Percentiles rank a stretch among this genome's conserved stretches.
Evolutionary conservation across 2,329 filamentous ascomycete species (phyloP).

Genomic region (Fusarium decemcellulare): DNA sequence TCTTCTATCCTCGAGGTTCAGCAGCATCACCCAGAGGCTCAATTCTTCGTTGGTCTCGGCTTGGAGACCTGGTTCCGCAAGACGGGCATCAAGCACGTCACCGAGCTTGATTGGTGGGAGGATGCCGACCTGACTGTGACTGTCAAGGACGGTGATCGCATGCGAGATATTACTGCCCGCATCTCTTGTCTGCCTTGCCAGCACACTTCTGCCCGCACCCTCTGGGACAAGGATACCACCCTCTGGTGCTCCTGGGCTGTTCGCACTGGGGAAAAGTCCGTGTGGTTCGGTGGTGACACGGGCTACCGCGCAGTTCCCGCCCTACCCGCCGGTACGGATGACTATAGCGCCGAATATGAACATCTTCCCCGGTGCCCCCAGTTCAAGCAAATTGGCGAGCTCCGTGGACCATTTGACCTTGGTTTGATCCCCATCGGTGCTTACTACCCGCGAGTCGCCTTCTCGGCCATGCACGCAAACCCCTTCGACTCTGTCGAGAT

Average conservation of each 20-base stretch:
- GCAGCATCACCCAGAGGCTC: conserved; percentile 79
- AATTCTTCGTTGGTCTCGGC: conserved; percentile 90
- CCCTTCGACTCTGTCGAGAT: conserved; percentile 92
- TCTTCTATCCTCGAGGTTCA: conserved; percentile 80
- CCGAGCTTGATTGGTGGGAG: conserved; percentile 97
- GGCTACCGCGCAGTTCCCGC: conserved; percentile 86
- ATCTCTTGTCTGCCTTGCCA: conserved; percentile 88
- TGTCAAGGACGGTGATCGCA: conserved; percentile 47
- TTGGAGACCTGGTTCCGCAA: conserved; percentile 86
- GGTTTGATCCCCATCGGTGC: conserved; percentile 95
- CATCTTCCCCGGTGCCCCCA: conserved; percentile 83
- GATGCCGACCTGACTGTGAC: conserved; percentile 78
- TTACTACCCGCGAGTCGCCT: conserved; percentile 80
- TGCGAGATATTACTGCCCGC: conserved; percentile 72
- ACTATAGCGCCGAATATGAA: conserved; percentile 78
- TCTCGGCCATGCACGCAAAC: conserved; percentile 88
- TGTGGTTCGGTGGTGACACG: conserved; percentile 93
- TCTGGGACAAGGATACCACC: conserved; percentile 80
- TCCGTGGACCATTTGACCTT: conserved; percentile 89
- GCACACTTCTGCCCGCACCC: conserved; percentile 79
- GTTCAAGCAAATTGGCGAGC: conserved; percentile 85
- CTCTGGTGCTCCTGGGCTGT: conserved; percentile 93
- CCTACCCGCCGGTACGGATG: conserved; percentile 73
- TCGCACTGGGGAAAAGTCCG: conserved; percentile 78
- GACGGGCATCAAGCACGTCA: conserved; percentile 81